phyloP scores from a whole-genome alignment of 768 basidiomycete species.

The Lepiota venenata region DNA sequence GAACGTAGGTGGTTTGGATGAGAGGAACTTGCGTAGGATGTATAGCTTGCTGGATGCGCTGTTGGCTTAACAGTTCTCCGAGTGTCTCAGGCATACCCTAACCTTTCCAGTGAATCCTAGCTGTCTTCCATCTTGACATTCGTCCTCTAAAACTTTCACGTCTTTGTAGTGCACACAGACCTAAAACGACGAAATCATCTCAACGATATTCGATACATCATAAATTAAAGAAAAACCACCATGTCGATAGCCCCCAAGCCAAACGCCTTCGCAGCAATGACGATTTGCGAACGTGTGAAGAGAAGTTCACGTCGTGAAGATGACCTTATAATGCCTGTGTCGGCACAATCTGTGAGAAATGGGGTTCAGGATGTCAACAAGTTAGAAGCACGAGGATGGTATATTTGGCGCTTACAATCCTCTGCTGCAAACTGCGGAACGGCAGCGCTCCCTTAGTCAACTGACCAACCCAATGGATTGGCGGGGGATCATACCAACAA shows the following conservation, averaged over 20 bases:
- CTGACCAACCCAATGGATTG: neutral
- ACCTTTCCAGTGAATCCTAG: conserved; percentile 95
- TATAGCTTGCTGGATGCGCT: conserved; percentile 76
- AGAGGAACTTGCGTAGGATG: conserved; percentile 81
- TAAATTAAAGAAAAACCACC: conserved; percentile 37
- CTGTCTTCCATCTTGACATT: conserved; percentile 74
- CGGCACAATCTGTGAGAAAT: conserved; percentile 70
- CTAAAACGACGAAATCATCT: conserved; percentile 29
- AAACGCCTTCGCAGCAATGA: conserved; percentile 80
- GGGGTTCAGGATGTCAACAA: neutral
- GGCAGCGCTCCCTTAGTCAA: neutral
- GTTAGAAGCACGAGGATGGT: neutral
- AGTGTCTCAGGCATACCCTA: neutral
- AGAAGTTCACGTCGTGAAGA: conserved; percentile 72
- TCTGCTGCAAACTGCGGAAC: conserved; percentile 82
- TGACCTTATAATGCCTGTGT: conserved; percentile 80
- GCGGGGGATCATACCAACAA: conserved; percentile 51
- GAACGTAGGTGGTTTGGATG: conserved; percentile 79
- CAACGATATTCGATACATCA: neutral
- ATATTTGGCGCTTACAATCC: conserved; percentile 59
- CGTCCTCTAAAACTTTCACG: conserved; percentile 57
- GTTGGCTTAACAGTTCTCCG: conserved; percentile 1
- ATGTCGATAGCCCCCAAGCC: conserved; percentile 87
- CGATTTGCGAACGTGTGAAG: conserved; percentile 80
- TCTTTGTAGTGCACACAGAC: conserved; percentile 90